These are phyloP conservation scores for Stemphylium lycopersici DNA, from an alignment of 2,329 filamentous ascomycete genomes.

Conservation along the genomic window DNA sequence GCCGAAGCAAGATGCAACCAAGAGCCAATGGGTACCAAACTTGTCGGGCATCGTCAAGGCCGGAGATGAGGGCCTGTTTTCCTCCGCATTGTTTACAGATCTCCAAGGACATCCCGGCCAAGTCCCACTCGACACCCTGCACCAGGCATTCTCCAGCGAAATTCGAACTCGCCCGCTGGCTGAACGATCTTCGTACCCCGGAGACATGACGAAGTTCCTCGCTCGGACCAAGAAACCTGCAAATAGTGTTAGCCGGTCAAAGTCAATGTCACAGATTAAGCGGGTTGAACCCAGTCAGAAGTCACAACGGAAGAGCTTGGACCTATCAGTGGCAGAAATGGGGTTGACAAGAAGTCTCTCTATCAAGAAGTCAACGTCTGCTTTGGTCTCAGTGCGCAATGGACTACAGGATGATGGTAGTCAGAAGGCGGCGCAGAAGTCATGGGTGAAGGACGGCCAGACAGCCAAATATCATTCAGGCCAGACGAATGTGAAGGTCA, in stretches of 20 bases:
- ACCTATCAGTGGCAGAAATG: slow-evolving; percentile 22
- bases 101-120: slow-evolving; percentile 31
- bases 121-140: slow-evolving; percentile 32
- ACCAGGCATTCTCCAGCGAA: slow-evolving; percentile 36
- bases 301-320: slow-evolving; percentile 26
- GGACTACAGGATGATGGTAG: slow-evolving; percentile 11
- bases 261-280: slow-evolving; percentile 21
- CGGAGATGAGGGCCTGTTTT: slow-evolving; percentile 39
- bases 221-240: slow-evolving; percentile 20
- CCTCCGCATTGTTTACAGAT: slow-evolving; percentile 33
- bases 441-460: slow-evolving; percentile 37
- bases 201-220: slow-evolving; percentile 32
- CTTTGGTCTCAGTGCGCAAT: slow-evolving; percentile 19
- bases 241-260: slow-evolving; percentile 21
- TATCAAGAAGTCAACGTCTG: slow-evolving; percentile 20
- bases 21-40: slow-evolving; percentile 31
- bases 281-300: slow-evolving; percentile 18
- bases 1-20: slow-evolving; percentile 23
- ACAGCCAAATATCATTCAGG: slow-evolving; percentile 25
- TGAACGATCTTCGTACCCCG: slow-evolving; percentile 33
- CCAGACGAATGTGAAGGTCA: slow-evolving; percentile 23
- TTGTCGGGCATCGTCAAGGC: slow-evolving; percentile 42
- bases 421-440: slow-evolving; percentile 10
- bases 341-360: slow-evolving; percentile 24
- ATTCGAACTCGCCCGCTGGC: slow-evolving; percentile 24